Conservation (phyloP, 108 stramenopile genomes). For the Schizochytrium sp. region DNA sequence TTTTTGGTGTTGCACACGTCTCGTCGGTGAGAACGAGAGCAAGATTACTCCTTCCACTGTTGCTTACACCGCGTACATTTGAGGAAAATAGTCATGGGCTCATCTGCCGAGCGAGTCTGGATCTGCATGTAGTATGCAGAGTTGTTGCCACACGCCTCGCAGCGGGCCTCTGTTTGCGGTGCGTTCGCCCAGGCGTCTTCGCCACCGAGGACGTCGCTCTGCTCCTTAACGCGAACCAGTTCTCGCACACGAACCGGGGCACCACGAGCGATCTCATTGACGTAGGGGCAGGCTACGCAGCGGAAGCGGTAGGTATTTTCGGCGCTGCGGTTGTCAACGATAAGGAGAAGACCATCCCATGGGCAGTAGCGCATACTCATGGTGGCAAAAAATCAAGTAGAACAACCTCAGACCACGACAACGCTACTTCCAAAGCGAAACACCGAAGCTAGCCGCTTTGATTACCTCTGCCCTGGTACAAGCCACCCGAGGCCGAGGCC, state of each 20-base stretch:
- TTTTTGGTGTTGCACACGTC: too few species aligned
- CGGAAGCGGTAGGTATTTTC: constrained; percentile 66
- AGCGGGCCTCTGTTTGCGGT: constrained; percentile 87
- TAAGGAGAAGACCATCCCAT: constrained; percentile 72
- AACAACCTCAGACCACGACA: too few species aligned
- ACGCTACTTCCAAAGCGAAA: too few species aligned
- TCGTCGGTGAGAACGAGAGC: too few species aligned
- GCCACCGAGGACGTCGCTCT: constrained; percentile 97
- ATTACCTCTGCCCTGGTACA: too few species aligned
- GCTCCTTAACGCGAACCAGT: constrained; percentile 77
- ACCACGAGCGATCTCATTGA: constrained; percentile 64
- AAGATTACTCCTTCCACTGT: constrained; percentile 87
- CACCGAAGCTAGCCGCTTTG: too few species aligned
- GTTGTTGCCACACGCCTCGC: constrained; percentile 86
- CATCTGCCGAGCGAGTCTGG: constrained; percentile 94
- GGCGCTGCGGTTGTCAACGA: constrained; percentile 69
- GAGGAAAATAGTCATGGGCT: constrained; percentile 97
- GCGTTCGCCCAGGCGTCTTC: constrained; percentile 97
- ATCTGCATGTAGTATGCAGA: constrained; percentile 99
- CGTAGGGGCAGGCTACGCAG: constrained; percentile 78
- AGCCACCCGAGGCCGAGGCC: too few species aligned
- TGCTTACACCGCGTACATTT: constrained; percentile 88
- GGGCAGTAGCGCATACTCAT: constrained; percentile 75
- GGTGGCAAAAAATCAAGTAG: neutral
- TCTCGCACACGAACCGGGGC: constrained; percentile 12